Conservation (phyloP, 352 stramenopile genomes). For the Stephanocyclus meneghinianus region DNA sequence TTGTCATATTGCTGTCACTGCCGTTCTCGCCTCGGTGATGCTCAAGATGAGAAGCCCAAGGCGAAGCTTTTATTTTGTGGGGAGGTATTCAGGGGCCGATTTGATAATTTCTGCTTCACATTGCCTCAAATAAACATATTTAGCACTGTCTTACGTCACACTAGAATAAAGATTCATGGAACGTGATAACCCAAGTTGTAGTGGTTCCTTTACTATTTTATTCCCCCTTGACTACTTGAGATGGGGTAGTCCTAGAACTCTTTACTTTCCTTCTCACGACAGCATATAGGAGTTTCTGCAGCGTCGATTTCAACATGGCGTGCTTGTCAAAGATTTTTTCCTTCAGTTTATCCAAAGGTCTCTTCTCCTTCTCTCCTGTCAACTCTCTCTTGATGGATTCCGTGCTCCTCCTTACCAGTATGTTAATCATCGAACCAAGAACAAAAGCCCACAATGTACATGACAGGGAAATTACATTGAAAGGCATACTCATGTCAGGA, state of each 20-base stretch:
- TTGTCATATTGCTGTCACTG: too few relatives aligned
- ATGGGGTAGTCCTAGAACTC: too few relatives aligned
- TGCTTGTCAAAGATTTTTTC: slow-evolving; percentile 43
- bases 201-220: background rate
- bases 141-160: too few relatives aligned
- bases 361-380: slow-evolving; percentile 54
- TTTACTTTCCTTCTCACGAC: background rate
- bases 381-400: slow-evolving; percentile 54
- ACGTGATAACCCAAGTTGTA: too few relatives aligned
- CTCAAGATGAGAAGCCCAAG: too few relatives aligned
- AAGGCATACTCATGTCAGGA: slow-evolving; percentile 86
- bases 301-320: slow-evolving; percentile 24
- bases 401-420: slow-evolving; percentile 72
- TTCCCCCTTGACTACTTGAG: background rate
- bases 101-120: too few relatives aligned
- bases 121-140: too few relatives aligned
- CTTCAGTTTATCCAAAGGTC: slow-evolving; percentile 46
- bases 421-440: slow-evolving; percentile 80
- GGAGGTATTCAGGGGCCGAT: too few relatives aligned
- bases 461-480: slow-evolving; percentile 85
- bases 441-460: slow-evolving; percentile 84
- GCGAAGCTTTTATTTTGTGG: too few relatives aligned
- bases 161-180: background rate
- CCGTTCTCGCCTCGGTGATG: too few relatives aligned
- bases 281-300: slow-evolving; percentile 1